Evolutionary conservation across 768 basidiomycete species (phyloP).

Genomic region (Boletus vermiculosoides): DNA sequence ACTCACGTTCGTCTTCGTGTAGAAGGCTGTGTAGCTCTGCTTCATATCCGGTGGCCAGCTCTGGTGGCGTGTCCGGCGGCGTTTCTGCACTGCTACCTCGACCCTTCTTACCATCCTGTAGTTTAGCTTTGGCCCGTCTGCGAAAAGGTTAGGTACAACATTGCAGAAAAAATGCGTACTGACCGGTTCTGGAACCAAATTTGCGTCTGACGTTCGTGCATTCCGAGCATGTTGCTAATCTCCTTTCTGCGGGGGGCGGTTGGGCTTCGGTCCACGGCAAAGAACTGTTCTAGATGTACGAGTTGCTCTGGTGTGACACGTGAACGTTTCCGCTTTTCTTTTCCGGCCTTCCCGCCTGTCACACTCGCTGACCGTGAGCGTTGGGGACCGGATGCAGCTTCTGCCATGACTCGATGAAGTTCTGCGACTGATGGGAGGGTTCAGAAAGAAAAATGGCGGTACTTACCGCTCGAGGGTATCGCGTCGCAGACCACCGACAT

Average conservation of each 20-base stretch:
- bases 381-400: constrained; percentile 36
- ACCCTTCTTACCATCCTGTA: constrained; percentile 58
- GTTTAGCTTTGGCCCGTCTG: constrained; percentile 82
- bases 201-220: constrained; percentile 86
- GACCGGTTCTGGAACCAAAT: constrained; percentile 88
- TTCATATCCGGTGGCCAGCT: constrained; percentile 51
- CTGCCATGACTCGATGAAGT: constrained; percentile 26
- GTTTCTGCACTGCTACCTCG: constrained; percentile 35
- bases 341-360: constrained; percentile 33
- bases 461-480: constrained; percentile 16
- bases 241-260: constrained; percentile 69
- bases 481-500: constrained; percentile 29
- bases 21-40: constrained; percentile 62
- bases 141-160: not conserved
- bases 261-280: constrained; percentile 67
- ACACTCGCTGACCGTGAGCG: constrained; percentile 34
- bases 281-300: constrained; percentile 69
- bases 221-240: constrained; percentile 70
- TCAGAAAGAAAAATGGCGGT: constrained; percentile 29
- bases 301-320: constrained; percentile 81
- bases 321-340: constrained; percentile 70
- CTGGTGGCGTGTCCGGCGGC: constrained; percentile 51
- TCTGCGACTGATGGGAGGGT: constrained; percentile 25
- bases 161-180: not conserved
- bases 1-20: constrained; percentile 76